Evolutionary conservation across 176 grass and related monocot species (phyloP), one percentile per base, ranked within the genome.

Genomic region (maize (Zea mays)): DNA sequence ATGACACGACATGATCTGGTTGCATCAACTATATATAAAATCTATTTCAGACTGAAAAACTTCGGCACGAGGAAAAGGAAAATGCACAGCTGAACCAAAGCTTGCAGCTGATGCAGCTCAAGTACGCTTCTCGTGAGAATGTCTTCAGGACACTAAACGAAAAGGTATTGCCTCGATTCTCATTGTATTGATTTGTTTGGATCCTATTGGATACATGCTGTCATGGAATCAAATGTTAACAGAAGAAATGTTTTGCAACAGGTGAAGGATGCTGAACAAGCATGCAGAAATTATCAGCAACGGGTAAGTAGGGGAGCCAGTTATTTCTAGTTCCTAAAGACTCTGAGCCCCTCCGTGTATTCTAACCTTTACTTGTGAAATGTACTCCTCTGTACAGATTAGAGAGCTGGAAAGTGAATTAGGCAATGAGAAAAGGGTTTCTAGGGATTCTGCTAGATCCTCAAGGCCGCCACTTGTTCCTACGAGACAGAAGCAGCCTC

Each of bases 401-500:
- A 99, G 81, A 83, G 92, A 99, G 20, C 72, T 99, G 37, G 96
- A 95, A 38, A 90, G 70, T 73, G 92, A 90, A 85, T 71, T 99
- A 73, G 74, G 81, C 20, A 81, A 84, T 39, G 81, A 75, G 73
- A 95, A 78, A 65, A 89, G 77, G 83, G 41, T 73, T 49, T 27
- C 55, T 5, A 90, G 79, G 37, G 85, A 87, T 65, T 45, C 83
- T 70, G 65, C 67, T 34, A 89, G 89, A 81, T 92, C 81, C 17
- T 48, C 39, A 1, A 99, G 81, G 71, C 92, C 89, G 42, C 91
- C 88, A 62, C 75, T 97, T 64, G 87, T 79, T 78, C 87, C 92
- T 56, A 17, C 80, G 45, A 89, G 85, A 56, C 27, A 83, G 87
- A 57, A 27, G 27, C 85, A 84, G 66, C 75, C 92, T 61, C 76